Percentiles rank a stretch among this genome's conserved stretches.
phyloP scores from a whole-genome alignment of 202 grass and related monocot genomes.

The Carex arenaria region DNA sequence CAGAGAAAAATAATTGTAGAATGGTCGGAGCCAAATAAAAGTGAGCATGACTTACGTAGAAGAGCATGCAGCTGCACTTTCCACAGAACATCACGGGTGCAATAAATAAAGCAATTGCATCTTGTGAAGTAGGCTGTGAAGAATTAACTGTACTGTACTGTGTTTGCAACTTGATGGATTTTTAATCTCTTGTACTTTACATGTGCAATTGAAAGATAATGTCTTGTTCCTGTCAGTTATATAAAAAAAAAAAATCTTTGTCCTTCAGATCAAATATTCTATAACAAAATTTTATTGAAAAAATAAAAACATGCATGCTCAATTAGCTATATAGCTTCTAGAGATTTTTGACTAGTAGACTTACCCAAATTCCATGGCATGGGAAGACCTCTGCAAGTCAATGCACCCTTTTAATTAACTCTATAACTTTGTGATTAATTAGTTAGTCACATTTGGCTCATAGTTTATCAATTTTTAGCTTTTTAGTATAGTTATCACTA shows the following conservation, averaged over 20 bases:
- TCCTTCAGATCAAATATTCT: not conserved
- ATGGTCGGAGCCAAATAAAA: not conserved
- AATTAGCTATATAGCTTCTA: not conserved
- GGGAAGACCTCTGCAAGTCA: not conserved
- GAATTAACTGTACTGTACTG: slow-evolving; percentile 11
- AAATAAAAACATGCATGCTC: too few species aligned
- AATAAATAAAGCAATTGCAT: slow-evolving; percentile 16
- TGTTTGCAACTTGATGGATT: slow-evolving; percentile 14
- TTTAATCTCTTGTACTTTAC: not conserved
- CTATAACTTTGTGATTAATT: not conserved
- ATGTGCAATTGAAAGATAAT: slow-evolving; percentile 2
- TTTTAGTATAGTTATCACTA: not conserved
- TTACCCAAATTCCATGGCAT: not conserved
- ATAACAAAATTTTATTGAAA: not conserved
- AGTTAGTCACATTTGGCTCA: too few species aligned
- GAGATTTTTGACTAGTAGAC: not conserved
- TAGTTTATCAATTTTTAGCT: too few species aligned
- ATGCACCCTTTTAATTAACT: not conserved
- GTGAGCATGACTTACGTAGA: slow-evolving; percentile 18
- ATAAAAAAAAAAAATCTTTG: too few species aligned
- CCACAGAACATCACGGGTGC: slow-evolving; percentile 13
- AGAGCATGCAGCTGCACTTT: slow-evolving; percentile 14
- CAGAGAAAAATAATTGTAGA: not conserved
- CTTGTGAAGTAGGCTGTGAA: slow-evolving; percentile 10
- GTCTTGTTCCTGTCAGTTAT: not conserved